Conservation (phyloP, 192 early-diverging fungal species). For the Backusella parvicylindrica region DNA sequence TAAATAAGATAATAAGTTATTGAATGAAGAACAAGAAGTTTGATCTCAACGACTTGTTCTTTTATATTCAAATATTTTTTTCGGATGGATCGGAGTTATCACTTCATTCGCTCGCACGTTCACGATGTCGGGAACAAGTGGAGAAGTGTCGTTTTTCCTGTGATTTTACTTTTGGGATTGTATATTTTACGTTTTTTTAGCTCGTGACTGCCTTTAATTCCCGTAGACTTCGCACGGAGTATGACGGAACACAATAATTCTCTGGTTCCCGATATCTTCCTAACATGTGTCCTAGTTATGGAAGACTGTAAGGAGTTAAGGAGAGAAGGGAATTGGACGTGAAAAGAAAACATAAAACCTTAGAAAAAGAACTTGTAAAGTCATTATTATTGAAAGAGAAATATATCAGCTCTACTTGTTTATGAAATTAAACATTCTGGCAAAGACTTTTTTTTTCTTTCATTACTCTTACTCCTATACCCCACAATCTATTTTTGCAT, state of each 20-base stretch:
- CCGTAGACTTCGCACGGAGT: not conserved
- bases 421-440: not conserved
- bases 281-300: not conserved
- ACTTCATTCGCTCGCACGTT: not conserved
- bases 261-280: not conserved
- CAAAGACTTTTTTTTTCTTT: not conserved
- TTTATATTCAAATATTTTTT: not conserved
- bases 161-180: not conserved
- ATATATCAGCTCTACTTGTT: not conserved
- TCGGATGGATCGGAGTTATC: conserved; percentile 2
- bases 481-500: not conserved
- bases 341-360: not conserved
- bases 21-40: conserved; percentile 2
- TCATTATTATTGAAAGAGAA: not conserved
- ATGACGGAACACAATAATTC: not conserved
- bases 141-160: not conserved
- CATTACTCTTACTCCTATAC: not conserved
- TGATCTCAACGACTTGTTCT: not conserved
- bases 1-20: not conserved
- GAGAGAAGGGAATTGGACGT: not conserved
- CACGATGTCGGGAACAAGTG: not conserved
- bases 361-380: not conserved
- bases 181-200: not conserved
- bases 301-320: not conserved
- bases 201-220: not conserved